phyloP scores from a whole-genome alignment of 2,329 filamentous ascomycete species.

The Penicillium sp. region DNA sequence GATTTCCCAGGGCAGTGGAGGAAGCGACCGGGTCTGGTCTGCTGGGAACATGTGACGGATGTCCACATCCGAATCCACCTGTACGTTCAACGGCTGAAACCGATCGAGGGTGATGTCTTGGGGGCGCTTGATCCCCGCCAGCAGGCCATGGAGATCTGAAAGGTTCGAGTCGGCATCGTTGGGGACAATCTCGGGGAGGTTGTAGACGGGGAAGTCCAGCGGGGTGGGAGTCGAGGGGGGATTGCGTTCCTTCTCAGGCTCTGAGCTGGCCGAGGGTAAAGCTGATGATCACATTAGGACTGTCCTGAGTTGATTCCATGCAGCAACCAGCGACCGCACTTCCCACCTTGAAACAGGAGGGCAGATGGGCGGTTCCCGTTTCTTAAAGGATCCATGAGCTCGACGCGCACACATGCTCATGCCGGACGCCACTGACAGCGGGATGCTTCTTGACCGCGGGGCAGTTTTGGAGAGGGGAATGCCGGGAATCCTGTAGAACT shows the following conservation, averaged over 20 bases:
- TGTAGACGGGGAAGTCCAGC: constrained; percentile 48
- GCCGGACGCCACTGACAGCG: constrained; percentile 1
- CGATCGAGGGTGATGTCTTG: constrained; percentile 37
- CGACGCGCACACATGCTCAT: not conserved
- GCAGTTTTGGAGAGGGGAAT: not conserved
- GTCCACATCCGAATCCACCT: constrained; percentile 33
- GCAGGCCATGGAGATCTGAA: constrained; percentile 36
- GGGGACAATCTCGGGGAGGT: constrained; percentile 31
- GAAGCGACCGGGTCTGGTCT: constrained; percentile 29
- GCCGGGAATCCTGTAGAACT: constrained; percentile 7
- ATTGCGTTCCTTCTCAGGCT: constrained; percentile 39
- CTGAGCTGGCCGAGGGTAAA: constrained; percentile 27
- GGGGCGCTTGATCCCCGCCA: constrained; percentile 40
- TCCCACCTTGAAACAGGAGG: no score
- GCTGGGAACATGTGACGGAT: constrained; percentile 33
- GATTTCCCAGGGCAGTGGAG: constrained; percentile 35
- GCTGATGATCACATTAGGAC: constrained; percentile 13
- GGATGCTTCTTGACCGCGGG: constrained; percentile 1
- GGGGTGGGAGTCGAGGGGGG: constrained; percentile 47
- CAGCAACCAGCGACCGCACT: no score
- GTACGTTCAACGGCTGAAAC: constrained; percentile 39
- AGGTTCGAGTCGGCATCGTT: constrained; percentile 33
- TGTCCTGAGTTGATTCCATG: not conserved
- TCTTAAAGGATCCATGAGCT: not conserved
- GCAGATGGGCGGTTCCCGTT: no score